These are phyloP conservation scores for Senecio squalidus DNA, from an alignment of 140 eudicot genomes.

Conservation along the genomic window DNA sequence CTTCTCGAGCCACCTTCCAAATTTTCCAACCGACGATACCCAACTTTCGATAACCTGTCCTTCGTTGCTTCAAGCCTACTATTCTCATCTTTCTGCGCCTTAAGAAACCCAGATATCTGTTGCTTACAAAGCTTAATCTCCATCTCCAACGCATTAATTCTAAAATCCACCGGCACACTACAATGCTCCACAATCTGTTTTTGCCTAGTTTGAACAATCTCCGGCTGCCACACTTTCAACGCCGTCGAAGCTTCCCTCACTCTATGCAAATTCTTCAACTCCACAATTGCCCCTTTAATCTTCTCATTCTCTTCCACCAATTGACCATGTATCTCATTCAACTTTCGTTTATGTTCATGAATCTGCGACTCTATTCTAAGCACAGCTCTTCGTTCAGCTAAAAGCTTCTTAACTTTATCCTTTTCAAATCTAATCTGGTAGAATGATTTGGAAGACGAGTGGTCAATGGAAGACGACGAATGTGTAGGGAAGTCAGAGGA, in stretches of 20 bases:
- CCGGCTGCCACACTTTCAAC: constrained; percentile 93
- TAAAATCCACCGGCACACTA: constrained; percentile 55
- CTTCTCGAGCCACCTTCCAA: constrained; percentile 14
- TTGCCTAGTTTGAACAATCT: constrained; percentile 66
- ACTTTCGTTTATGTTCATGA: constrained; percentile 50
- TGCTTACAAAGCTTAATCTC: constrained; percentile 86
- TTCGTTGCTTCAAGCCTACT: constrained; percentile 49
- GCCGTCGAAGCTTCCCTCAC: constrained; percentile 83
- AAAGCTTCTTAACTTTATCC: constrained; percentile 49
- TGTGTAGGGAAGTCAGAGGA: constrained; percentile 49
- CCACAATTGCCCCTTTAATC: constrained; percentile 37
- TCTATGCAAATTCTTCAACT: constrained; percentile 45
- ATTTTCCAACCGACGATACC: constrained; percentile 60
- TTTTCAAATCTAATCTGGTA: constrained; percentile 64
- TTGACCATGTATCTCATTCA: constrained; percentile 31
- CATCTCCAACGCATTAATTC: constrained; percentile 73
- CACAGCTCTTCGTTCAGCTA: constrained; percentile 66
- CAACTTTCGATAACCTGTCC: constrained; percentile 47
- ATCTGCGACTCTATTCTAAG: constrained; percentile 72
- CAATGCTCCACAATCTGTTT: constrained; percentile 69
- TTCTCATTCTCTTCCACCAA: constrained; percentile 43
- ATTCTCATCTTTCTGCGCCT: constrained; percentile 52
- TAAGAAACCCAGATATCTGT: constrained; percentile 52
- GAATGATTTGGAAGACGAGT: constrained; percentile 31
- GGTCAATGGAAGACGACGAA: constrained; percentile 13